Percentiles rank a stretch among this genome's conserved stretches.
phyloP scores from a whole-genome alignment of 148 eudicot genomes.

The Chenopodium quinoa region DNA sequence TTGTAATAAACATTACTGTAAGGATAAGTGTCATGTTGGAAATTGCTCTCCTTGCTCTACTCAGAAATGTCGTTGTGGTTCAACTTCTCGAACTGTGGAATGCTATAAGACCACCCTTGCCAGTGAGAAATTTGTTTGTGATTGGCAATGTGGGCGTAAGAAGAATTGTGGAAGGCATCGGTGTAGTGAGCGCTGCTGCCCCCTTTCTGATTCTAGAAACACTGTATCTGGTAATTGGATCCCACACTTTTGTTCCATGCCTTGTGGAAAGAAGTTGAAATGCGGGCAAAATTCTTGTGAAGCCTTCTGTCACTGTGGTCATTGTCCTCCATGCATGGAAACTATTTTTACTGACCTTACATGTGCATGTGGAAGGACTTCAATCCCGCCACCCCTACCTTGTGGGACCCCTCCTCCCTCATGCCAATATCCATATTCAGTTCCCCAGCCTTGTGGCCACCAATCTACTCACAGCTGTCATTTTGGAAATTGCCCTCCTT shows the following conservation, averaged over 20 bases:
- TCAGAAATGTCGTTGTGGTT: conserved; percentile 81
- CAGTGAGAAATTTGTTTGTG: conserved; percentile 62
- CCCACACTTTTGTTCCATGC: conserved; percentile 84
- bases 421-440: conserved; percentile 75
- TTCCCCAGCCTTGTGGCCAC: conserved; percentile 94
- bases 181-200: conserved; percentile 94
- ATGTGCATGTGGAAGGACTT: conserved; percentile 89
- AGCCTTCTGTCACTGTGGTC: conserved; percentile 90
- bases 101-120: conserved; percentile 57
- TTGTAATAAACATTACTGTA: conserved; percentile 66
- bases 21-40: conserved; percentile 70
- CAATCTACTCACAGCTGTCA: conserved; percentile 89
- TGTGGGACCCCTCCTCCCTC: conserved; percentile 94
- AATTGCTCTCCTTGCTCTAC: conserved; percentile 65
- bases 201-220: conserved; percentile 54
- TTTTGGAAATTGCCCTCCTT: conserved; percentile 93
- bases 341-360: conserved; percentile 80
- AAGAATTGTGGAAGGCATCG: conserved; percentile 97
- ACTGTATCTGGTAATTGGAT: conserved; percentile 50
- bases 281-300: conserved; percentile 90
- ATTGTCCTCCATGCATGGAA: conserved; percentile 95
- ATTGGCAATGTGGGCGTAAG: conserved; percentile 82
- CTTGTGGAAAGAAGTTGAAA: conserved; percentile 87
- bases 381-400: conserved; percentile 85
- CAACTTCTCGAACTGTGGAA: conserved; percentile 74